These are phyloP conservation scores for Rubroboletus satanas DNA, from an alignment of 768 basidiomycete genomes.

Conservation along the genomic window DNA sequence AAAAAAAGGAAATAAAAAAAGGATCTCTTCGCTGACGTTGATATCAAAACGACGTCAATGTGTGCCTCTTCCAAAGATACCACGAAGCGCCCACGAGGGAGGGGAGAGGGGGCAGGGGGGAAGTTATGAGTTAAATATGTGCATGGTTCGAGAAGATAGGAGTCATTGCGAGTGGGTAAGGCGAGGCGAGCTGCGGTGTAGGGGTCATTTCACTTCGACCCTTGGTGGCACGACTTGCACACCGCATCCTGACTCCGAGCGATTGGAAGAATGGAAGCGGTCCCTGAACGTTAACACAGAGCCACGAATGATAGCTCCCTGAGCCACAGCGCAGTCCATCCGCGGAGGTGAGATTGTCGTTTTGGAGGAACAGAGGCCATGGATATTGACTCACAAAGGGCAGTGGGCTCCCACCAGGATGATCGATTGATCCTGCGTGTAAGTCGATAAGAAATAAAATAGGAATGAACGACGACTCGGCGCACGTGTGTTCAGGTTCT, in stretches of 20 bases:
- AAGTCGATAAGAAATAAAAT: not conserved
- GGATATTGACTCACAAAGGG: no score
- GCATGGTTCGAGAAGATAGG: slow-evolving; percentile 12
- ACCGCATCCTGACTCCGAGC: slow-evolving; percentile 14
- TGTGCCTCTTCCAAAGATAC: not conserved
- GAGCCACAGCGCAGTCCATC: not conserved
- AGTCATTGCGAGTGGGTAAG: not conserved
- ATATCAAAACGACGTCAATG: slow-evolving; percentile 7
- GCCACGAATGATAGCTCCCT: not conserved
- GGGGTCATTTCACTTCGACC: not conserved
- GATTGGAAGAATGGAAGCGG: slow-evolving; percentile 19
- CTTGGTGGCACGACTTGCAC: slow-evolving; percentile 4
- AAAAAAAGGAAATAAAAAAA: not conserved
- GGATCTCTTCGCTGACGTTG: not conserved
- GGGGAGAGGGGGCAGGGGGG: not conserved
- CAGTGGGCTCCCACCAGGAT: no score
- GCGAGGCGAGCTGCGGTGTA: slow-evolving; percentile 20
- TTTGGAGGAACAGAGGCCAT: not conserved
- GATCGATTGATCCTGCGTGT: not conserved
- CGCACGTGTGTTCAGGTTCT: not conserved
- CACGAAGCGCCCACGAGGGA: slow-evolving; percentile 13
- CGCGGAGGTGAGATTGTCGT: slow-evolving; percentile 1
- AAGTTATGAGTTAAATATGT: slow-evolving; percentile 11
- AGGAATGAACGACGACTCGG: not conserved
- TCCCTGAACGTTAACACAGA: slow-evolving; percentile 1